These are phyloP conservation scores for Triticum timopheevii DNA, from an alignment of 176 grass and related monocot species.

Conservation along the genomic window DNA sequence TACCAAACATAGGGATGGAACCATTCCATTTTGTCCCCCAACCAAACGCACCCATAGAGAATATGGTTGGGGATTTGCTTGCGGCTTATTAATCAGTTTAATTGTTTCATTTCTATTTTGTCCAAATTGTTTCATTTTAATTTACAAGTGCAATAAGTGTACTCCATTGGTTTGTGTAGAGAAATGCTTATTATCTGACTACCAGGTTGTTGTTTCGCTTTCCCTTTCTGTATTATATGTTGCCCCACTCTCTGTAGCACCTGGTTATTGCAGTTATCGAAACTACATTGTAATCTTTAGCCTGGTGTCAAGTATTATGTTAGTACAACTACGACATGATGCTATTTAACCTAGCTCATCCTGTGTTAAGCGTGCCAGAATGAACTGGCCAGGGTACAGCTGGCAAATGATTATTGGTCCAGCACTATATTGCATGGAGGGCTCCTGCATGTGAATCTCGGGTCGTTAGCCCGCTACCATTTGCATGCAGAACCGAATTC, in stretches of 20 bases:
- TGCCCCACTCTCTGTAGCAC: not conserved
- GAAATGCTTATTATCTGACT: not conserved
- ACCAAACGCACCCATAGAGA: not conserved
- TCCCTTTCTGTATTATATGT: not conserved
- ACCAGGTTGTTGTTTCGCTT: not conserved
- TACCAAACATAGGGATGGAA: not conserved
- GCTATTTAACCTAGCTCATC: not conserved
- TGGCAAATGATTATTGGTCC: not conserved
- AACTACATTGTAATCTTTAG: not conserved
- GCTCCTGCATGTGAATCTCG: not conserved
- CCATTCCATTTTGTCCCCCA: not conserved
- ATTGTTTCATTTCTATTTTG: not conserved
- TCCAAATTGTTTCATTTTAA: not conserved
- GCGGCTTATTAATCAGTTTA: not conserved
- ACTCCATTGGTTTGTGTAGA: not conserved
- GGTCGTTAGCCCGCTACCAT: not conserved
- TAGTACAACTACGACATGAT: not conserved
- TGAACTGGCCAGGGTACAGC: not conserved
- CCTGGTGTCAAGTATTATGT: not conserved
- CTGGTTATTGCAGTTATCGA: not conserved
- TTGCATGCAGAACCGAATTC: not conserved
- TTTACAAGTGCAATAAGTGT: constrained; percentile 15
- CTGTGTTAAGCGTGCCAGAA: not conserved
- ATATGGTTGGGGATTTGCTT: not conserved
- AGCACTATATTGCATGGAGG: not conserved